phyloP scores from a whole-genome alignment of 2,329 filamentous ascomycete species.

The Parafenestella ontariensis region DNA sequence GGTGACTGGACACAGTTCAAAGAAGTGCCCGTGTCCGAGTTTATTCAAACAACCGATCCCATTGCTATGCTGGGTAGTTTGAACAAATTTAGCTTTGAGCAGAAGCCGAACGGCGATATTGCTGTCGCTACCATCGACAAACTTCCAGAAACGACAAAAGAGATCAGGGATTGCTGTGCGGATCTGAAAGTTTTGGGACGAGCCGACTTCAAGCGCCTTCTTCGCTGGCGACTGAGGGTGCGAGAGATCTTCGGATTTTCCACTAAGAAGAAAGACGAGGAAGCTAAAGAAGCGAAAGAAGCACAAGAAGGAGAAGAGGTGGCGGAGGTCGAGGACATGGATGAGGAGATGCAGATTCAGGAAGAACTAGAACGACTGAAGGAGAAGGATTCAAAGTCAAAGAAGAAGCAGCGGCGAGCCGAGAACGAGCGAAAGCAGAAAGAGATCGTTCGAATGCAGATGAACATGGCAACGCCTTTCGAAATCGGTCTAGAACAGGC shows the following conservation, averaged over 20 bases:
- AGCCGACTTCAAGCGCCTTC: conserved; percentile 89
- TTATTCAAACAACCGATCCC: conserved; percentile 91
- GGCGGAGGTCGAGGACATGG: conserved; percentile 85
- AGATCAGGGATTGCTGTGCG: conserved; percentile 68
- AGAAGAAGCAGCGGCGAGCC: conserved; percentile 81
- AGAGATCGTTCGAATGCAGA: conserved; percentile 94
- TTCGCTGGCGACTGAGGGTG: conserved; percentile 89
- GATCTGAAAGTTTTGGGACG: conserved; percentile 86
- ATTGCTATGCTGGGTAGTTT: conserved; percentile 87
- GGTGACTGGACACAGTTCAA: conserved; percentile 94
- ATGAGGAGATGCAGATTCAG: conserved; percentile 90
- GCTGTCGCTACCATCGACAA: conserved; percentile 85
- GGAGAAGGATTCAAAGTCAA: conserved; percentile 77
- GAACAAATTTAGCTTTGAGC: conserved; percentile 84
- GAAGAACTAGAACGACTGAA: conserved; percentile 84
- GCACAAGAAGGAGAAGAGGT: conserved; percentile 67
- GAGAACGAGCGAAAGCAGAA: conserved; percentile 95
- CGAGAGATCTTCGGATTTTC: conserved; percentile 89
- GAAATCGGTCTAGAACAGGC: conserved; percentile 93
- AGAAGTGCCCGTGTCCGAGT: conserved; percentile 85
- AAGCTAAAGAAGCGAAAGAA: conserved; percentile 53
- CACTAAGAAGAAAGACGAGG: conserved; percentile 70
- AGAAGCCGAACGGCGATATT: conserved; percentile 78
- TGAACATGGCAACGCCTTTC: conserved; percentile 95
- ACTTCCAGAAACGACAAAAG: conserved; percentile 70